Conservation (phyloP, 1,284 basidiomycete species). For the Bjerkandera adusta region DNA sequence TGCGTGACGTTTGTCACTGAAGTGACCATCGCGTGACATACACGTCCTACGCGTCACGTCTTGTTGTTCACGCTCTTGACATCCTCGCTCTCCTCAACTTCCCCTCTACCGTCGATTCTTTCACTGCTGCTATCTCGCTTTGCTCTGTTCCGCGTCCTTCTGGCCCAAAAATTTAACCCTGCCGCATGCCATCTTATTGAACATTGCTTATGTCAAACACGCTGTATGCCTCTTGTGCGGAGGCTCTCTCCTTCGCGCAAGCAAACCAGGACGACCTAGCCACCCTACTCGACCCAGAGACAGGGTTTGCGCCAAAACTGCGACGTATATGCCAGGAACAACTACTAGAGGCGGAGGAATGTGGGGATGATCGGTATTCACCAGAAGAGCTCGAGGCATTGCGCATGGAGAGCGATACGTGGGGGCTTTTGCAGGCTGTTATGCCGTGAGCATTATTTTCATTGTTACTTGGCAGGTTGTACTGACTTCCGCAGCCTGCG, state of each 20-base stretch:
- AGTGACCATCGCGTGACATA: too few species aligned
- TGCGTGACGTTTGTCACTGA: too few species aligned
- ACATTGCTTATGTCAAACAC: slow-evolving; percentile 35
- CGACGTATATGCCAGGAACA: slow-evolving; percentile 61
- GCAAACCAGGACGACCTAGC: slow-evolving; percentile 57
- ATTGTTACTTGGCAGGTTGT: not conserved
- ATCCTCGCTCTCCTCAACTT: too few species aligned
- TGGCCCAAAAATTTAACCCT: too few species aligned
- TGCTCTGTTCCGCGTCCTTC: too few species aligned
- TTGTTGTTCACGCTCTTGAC: too few species aligned
- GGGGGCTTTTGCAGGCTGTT: slow-evolving; percentile 75
- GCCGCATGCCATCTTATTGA: too few species aligned
- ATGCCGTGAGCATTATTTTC: slow-evolving; percentile 50
- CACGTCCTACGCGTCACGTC: too few species aligned
- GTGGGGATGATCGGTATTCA: slow-evolving; percentile 34
- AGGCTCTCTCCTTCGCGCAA: slow-evolving; percentile 60
- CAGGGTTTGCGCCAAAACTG: slow-evolving; percentile 68
- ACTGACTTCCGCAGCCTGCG: slow-evolving; percentile 45
- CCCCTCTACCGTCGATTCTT: too few species aligned
- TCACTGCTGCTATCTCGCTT: too few species aligned
- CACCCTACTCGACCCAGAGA: slow-evolving; percentile 58
- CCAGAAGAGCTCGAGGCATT: slow-evolving; percentile 58
- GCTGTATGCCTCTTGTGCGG: slow-evolving; percentile 60
- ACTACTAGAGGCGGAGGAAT: slow-evolving; percentile 48
- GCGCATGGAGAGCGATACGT: slow-evolving; percentile 77